Percentiles rank a stretch among this genome's conserved stretches.
Evolutionary conservation across 108 stramenopile genomes (phyloP).

Genomic region (Discostella stelligeroides): DNA sequence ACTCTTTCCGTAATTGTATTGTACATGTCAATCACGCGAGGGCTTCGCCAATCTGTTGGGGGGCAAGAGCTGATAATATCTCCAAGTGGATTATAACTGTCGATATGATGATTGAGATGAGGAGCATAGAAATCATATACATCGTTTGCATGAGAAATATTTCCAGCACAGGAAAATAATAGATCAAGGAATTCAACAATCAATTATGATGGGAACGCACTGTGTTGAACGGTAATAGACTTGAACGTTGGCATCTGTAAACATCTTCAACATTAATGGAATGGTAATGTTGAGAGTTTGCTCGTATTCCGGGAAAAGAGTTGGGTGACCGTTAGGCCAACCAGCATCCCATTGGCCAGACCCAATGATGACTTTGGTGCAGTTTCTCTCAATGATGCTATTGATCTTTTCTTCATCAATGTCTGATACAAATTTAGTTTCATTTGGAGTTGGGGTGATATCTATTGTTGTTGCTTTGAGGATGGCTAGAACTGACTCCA

Average conservation of each 20-base stretch:
- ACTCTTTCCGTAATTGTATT: conserved; percentile 1
- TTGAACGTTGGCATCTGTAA: background rate
- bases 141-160: no score
- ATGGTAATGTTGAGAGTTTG: background rate
- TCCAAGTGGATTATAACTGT: conserved; percentile 21
- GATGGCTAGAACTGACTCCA: background rate
- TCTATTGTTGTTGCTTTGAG: no score
- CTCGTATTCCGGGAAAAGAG: conserved; percentile 2
- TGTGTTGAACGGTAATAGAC: background rate
- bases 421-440: background rate
- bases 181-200: no score
- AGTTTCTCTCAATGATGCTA: background rate
- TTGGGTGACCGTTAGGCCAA: conserved; percentile 7
- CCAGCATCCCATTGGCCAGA: conserved; percentile 29
- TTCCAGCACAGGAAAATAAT: no score
- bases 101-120: no score
- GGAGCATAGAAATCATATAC: no score
- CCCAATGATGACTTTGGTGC: conserved; percentile 22
- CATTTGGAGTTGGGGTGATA: no score
- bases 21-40: conserved; percentile 16
- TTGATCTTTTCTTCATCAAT: background rate
- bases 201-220: no score
- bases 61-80: no score
- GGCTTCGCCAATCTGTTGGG: no score
- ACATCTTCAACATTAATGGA: background rate